Base-by-base conservation (phyloP, 2,329 filamentous ascomycete species). In the Ambrosiella cleistominuta region DNA sequence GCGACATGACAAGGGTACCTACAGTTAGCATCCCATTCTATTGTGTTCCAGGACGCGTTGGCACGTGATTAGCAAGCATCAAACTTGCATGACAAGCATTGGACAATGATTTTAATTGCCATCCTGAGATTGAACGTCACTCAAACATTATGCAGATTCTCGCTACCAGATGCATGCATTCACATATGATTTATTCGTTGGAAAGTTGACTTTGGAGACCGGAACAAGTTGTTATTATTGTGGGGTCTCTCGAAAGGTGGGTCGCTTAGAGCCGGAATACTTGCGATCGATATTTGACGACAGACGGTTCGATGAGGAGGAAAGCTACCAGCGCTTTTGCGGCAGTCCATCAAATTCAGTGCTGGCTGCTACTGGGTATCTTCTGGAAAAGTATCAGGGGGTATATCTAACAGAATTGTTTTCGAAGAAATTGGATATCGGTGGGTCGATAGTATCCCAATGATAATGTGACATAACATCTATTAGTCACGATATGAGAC, bases 51-150 rank as follows among this genome's bases (percentile, higher is more conserved):
- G 36, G 7, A 57, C 59, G 53, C 53, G 59, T 44, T 27, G 13
- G 36, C 59, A 61, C 59, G 59, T 61, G 59, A 61, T 51, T 27
- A 51, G 47, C 15, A 51, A 51, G 47, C 9, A 51, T 35, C 27
- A 9, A 19, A 11, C 8, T 36, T 9, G 35, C 12, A 11, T 51
- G 17, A 36, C 47, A 51, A 11, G 47, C 36, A 54, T 47, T 47
- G 9, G n/a, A 17, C 17, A 19, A 19, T 51, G 27, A 19, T 19
- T 51, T 19, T 4, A 36, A 11, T 27, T 15, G 27, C 13, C 13
- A 15, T 15, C 15, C 6, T 19, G 6, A 35, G 40, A 35, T 56
- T 56, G 12, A 35, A 56, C 19, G 12, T n/a, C n/a, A 47, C 44
- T 27, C 27, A 27, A 27, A 27, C 27, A 27, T 27, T 27, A 27